Base-by-base conservation (phyloP, 2,329 filamentous ascomycete genomes). In the Fusarium odoratissimum region DNA sequence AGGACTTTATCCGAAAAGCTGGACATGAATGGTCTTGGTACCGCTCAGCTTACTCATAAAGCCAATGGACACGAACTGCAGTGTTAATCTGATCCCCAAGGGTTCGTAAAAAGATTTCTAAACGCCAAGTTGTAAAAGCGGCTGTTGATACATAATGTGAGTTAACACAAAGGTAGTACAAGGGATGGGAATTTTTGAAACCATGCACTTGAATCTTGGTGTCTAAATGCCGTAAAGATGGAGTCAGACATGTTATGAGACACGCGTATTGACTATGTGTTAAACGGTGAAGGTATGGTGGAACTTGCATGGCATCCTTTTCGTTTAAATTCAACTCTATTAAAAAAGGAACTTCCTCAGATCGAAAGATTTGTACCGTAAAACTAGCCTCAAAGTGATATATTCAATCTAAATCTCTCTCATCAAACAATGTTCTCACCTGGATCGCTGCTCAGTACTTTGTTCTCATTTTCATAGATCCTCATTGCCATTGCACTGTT, bases 401-500 rank as follows among this genome's bases (percentile, higher is more conserved):
- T 23, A 7, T 21, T 35, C 23, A n/a, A 17, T 23, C 31, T 48
- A 8, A 17, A 11, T 8, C 25, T 11, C 17, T 41, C 19, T 48
- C 16, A n/a, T 40, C 8, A 7, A 17, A 28, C 8, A 25, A 33
- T 9, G 6, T 21, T 31, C 16, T 31, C 17, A 11, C 9, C 8
- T 19, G n/a, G 9, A 30, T 44, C 7, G 31, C 14, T 41, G 31
- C 6, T 25, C 23, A 11, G 31, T 11, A 14, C 35, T 37, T 33
- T 25, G 21, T 6, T 25, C 23, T 16, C 30, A 30, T 59, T 64
- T 63, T 87, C 83, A 68, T 11, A 69, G 57, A 23, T 69, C 51
- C 78, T 91, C 89, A 58, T 86, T 79, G 3, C 89, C 90, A 73
- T 91, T 88, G 76, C 90, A 92, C 79, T 93, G 90, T 80, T 92